Evolutionary conservation across 129 eudicot species (phyloP).

Genomic region (Rutidosis leptorrhynchoides): DNA sequence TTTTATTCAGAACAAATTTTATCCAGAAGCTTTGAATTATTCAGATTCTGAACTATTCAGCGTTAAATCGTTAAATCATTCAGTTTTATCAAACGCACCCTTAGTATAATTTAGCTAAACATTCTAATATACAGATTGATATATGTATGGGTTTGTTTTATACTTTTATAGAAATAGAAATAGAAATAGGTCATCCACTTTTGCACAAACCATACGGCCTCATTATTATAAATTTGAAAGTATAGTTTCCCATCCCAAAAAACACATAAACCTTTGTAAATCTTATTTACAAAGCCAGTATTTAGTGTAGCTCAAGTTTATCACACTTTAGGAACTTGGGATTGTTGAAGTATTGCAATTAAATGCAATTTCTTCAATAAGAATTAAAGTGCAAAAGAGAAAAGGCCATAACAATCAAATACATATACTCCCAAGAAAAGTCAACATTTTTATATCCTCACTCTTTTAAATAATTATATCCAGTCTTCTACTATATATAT

Average conservation of each 20-base stretch:
- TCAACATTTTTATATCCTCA: background rate
- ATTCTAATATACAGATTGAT: too few relatives aligned
- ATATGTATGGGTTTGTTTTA: too few relatives aligned
- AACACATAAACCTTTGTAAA: background rate
- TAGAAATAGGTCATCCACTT: too few relatives aligned
- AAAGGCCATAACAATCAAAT: background rate
- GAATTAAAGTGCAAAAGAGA: conserved; percentile 17
- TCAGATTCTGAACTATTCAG: too few relatives aligned
- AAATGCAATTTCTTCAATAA: conserved; percentile 18
- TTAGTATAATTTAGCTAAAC: too few relatives aligned
- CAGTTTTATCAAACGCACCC: too few relatives aligned
- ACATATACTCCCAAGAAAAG: conserved; percentile 7
- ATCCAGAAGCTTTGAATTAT: too few relatives aligned
- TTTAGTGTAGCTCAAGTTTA: conserved; percentile 10
- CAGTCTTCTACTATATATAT: background rate
- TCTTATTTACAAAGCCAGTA: background rate
- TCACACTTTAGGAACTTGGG: conserved; percentile 19
- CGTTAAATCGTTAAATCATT: too few relatives aligned
- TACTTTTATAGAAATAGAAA: too few relatives aligned
- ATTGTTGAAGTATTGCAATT: conserved; percentile 8
- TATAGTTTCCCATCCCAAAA: background rate
- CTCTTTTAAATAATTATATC: background rate
- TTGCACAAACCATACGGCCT: background rate
- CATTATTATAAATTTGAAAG: too few relatives aligned
- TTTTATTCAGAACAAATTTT: too few relatives aligned